Evolutionary conservation across 805 yeast species (phyloP).

Genomic region (Kluyveromyces lactis): DNA sequence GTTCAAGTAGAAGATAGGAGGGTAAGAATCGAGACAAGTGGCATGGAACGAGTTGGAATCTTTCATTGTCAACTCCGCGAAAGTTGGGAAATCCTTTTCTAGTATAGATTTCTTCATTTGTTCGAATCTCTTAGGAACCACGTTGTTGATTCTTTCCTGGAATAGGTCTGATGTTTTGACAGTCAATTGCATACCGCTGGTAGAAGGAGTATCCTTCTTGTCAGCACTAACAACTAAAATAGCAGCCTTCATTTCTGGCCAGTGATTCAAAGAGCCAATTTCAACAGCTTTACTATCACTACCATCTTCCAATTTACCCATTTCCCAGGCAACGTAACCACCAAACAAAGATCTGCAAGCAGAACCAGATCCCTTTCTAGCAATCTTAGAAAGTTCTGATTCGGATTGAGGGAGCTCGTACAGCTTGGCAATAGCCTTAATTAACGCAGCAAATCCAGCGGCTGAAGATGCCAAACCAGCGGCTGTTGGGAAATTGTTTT

Average conservation of each 20-base stretch:
- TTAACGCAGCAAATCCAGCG: constrained; percentile 96
- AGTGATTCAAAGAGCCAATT: constrained; percentile 73
- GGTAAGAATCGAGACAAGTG: constrained; percentile 89
- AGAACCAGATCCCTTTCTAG: constrained; percentile 97
- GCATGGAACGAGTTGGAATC: constrained; percentile 98
- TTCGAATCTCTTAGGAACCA: constrained; percentile 80
- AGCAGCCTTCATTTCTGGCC: constrained; percentile 92
- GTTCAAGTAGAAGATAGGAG: constrained; percentile 91
- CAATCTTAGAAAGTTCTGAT: constrained; percentile 84
- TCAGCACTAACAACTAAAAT: constrained; percentile 87
- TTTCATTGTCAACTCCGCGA: constrained; percentile 88
- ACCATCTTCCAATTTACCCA: constrained; percentile 77
- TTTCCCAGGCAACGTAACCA: constrained; percentile 98
- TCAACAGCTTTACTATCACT: constrained; percentile 90
- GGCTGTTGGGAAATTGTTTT: constrained; percentile 97
- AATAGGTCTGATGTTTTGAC: constrained; percentile 85
- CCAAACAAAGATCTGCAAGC: constrained; percentile 97
- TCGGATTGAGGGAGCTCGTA: constrained; percentile 77
- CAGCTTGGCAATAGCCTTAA: constrained; percentile 76
- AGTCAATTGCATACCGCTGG: constrained; percentile 94
- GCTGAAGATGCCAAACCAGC: constrained; percentile 98
- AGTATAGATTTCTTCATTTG: constrained; percentile 74
- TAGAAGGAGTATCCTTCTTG: constrained; percentile 91
- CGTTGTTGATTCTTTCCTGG: constrained; percentile 63
- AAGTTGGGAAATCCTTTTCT: constrained; percentile 64